Evolutionary conservation across 2,329 filamentous ascomycete species (phyloP).

Genomic region (Davidsoniella neocaledoniae): DNA sequence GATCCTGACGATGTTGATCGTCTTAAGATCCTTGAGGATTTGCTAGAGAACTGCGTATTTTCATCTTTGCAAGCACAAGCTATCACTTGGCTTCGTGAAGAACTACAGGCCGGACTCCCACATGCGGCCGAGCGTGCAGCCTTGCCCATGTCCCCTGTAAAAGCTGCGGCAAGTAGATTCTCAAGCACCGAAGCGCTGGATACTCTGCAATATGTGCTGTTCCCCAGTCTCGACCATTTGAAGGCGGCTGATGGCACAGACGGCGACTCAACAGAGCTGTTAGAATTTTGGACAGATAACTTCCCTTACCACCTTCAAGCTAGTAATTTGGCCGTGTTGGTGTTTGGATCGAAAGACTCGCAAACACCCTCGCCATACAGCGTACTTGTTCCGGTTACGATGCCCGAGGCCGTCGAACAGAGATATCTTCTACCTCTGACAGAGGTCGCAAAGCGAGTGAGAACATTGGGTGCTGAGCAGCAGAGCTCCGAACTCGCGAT

Average conservation of each 20-base stretch:
- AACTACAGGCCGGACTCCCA: constrained; percentile 28
- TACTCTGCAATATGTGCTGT: constrained; percentile 42
- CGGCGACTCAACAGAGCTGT: constrained; percentile 23
- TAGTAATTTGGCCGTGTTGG: constrained; percentile 38
- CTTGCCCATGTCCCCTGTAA: constrained; percentile 14
- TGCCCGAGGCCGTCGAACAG: constrained; percentile 40
- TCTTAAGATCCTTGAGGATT: constrained; percentile 44
- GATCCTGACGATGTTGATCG: constrained; percentile 42
- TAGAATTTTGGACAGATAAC: constrained; percentile 36
- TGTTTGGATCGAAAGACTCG: constrained; percentile 23
- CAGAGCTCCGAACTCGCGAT: constrained; percentile 20
- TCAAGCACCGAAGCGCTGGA: constrained; percentile 37
- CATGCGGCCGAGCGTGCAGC: constrained; percentile 18
- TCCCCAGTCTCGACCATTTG: constrained; percentile 37
- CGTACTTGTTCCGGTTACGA: constrained; percentile 33
- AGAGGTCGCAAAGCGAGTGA: constrained; percentile 24
- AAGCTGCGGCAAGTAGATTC: constrained; percentile 24
- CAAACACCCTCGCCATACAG: constrained; percentile 17
- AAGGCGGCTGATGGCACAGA: constrained; percentile 18
- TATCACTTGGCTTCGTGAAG: constrained; percentile 46
- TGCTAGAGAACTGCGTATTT: constrained; percentile 49
- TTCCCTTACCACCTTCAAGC: constrained; percentile 40
- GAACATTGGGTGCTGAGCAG: constrained; percentile 19
- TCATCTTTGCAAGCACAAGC: constrained; percentile 45
- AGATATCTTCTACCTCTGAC: constrained; percentile 39